phyloP scores from a whole-genome alignment of 2,329 filamentous ascomycete genomes.

The Periconia sp. region DNA sequence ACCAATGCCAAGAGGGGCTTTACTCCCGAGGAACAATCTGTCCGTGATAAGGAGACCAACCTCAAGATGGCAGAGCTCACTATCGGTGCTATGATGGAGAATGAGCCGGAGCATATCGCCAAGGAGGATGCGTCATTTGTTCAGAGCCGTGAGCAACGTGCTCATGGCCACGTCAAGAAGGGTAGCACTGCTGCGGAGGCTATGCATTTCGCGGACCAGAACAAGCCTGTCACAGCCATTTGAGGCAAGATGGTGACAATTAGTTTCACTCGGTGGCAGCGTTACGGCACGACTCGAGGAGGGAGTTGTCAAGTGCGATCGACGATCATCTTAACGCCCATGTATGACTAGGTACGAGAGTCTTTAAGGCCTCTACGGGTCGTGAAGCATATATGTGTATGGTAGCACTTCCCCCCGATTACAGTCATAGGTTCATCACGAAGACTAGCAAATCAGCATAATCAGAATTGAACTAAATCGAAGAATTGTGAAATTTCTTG shows the following conservation, averaged over 20 bases:
- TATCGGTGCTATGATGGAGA: conserved; percentile 40
- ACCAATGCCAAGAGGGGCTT: conserved; percentile 5
- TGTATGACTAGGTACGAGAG: too few relatives aligned
- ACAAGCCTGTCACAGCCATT: background rate
- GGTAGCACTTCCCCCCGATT: too few relatives aligned
- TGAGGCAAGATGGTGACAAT: background rate
- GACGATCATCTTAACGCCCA: too few relatives aligned
- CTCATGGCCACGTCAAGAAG: conserved; percentile 38
- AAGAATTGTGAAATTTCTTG: too few relatives aligned
- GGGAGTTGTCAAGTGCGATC: too few relatives aligned
- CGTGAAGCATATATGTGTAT: too few relatives aligned
- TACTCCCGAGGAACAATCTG: conserved; percentile 34
- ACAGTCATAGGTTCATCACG: too few relatives aligned
- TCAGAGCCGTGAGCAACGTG: conserved; percentile 38
- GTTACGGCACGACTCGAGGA: too few relatives aligned
- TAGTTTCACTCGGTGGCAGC: too few relatives aligned
- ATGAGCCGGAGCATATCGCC: conserved; percentile 37
- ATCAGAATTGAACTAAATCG: too few relatives aligned
- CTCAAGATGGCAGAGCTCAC: conserved; percentile 34
- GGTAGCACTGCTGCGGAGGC: conserved; percentile 41
- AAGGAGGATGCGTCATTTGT: conserved; percentile 39
- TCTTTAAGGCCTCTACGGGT: too few relatives aligned
- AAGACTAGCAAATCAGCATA: too few relatives aligned
- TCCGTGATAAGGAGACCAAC: conserved; percentile 37
- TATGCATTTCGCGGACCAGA: conserved; percentile 8